Base-by-base conservation (phyloP, 495 filamentous ascomycete genomes). In the Penicillium turbatum region DNA sequence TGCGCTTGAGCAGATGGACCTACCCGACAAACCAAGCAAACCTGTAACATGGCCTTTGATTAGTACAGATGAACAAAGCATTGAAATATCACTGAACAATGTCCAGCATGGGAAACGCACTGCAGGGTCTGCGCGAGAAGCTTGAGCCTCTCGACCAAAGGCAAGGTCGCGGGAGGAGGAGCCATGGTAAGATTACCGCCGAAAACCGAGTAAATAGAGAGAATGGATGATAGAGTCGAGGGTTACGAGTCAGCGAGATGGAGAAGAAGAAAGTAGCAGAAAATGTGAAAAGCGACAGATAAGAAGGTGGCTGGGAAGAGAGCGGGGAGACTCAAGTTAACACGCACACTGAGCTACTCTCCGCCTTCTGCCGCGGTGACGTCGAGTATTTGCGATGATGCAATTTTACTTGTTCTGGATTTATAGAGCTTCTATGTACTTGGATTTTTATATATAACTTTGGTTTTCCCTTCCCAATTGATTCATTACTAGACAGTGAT, bases 21-120 rank as follows among this genome's bases (percentile, higher is more conserved):
- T 86, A 92, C 86, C 93, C 93, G 59, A 83, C 76, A 62, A 98
- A 98, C 93, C 93, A 97, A 49, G 74, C 84, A 65, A 86, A 86
- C 57, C 76, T 81, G 51, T 41, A 43, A 53, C 27, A 17, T 53
- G 34, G 11, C 26, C 47, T 41, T 12, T 31, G 39, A 57, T 73
- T 64, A 73, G 80, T 80, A 64, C 79, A 74, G 74, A 47, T 35
- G 61, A 45, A 60, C 37, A 29, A 57, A 11, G 24, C 24, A 57
- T 56, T 51, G 51, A 31, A 54, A 41, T 38, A 44, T 48, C 43
- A 46, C 13, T 19, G 24, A 40, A 72, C 67, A 55, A 43, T 27
- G 42, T 44, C 35, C 46, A 64, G 51, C 61, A 53, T 32, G 47
- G 16, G 31, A 42, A 15, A 82, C 86, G 62, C 80, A 91, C 87